Evolutionary conservation across 2,329 filamentous ascomycete species (phyloP).

Genomic region (Aspergillus versicolor): DNA sequence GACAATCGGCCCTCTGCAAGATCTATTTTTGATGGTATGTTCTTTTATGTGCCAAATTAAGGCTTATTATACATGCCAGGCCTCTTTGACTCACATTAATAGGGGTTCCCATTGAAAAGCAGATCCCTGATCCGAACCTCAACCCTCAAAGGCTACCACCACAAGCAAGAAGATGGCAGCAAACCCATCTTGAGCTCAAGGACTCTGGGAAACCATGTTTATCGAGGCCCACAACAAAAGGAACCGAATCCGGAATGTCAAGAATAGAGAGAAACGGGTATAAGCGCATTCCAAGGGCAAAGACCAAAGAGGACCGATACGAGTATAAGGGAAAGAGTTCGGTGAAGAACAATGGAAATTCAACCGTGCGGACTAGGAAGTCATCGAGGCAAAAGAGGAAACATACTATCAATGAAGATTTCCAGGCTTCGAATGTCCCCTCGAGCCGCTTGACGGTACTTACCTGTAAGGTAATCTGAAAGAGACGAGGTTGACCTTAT

Average conservation of each 20-base stretch:
- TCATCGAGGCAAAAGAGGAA: constrained; percentile 23
- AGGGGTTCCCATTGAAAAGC: background rate
- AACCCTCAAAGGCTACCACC: background rate
- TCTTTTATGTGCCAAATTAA: background rate
- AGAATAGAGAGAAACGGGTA: constrained; percentile 30
- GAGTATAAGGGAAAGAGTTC: constrained; percentile 38
- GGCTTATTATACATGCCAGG: too few relatives aligned
- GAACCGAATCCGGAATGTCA: background rate
- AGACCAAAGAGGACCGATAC: constrained; percentile 58
- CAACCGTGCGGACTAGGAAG: constrained; percentile 24
- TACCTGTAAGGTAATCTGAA: background rate
- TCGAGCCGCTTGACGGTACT: constrained; percentile 55
- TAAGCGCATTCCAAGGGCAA: constrained; percentile 55
- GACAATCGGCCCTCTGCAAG: background rate
- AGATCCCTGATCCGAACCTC: background rate
- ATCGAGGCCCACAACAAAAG: background rate
- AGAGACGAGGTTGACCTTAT: constrained; percentile 1
- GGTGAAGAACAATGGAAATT: background rate
- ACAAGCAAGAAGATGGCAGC: background rate
- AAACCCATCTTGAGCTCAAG: background rate
- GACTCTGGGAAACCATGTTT: background rate
- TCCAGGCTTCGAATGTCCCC: constrained; percentile 55
- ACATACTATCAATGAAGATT: constrained; percentile 54
- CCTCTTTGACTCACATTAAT: background rate
- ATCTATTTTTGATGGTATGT: background rate